Base-by-base conservation (phyloP, 768 basidiomycete species). In the Lepiota brunneoincarnata region DNA sequence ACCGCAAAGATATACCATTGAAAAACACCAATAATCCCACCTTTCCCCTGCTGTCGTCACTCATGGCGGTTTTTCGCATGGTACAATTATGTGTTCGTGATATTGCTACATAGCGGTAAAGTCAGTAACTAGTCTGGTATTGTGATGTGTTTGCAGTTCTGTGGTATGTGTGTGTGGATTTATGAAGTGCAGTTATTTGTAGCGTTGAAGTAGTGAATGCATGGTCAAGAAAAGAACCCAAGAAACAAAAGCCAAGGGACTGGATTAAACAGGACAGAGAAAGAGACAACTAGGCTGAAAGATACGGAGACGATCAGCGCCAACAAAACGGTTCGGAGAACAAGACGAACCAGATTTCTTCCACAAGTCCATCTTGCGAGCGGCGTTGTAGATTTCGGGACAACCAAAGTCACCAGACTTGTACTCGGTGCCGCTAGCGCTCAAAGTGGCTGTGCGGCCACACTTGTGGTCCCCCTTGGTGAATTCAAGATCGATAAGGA, bases 311-410 rank as follows among this genome's bases (percentile, higher is more conserved):
- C 35, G 24, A 46, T n/a, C 10, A 34, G 31, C 24, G 18, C 17
- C 14, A 4, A 17, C 15, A 35, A 35, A 18, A 12, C 21, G 9
- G 12, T 18, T 31, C 4, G 14, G 10, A 3, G 35, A 47, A 24
- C 18, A 46, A 18, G 4, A 34, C 52, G n/a, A 14, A 54, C 52
- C 52, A 31, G 52, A 45, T 54, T 54, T 54, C 52, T 54, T 54
- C 52, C 52, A 54, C 24, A 54, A 45, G 40, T 54, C 52, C 52
- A 54, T 54, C 44, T 54, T 54, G 20, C 52, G 52, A 21, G 52
- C 52, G 11, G 18, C 37, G 24, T 39, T 28, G 26, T 54, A 54
- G 24, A 54, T 54, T 34, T 54, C 52, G 37, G 52, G 38, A 28
- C 52, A 54, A 7, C 52, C 52, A 46, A 54, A 46, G 11, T 54